phyloP scores from a whole-genome alignment of 805 yeast species.

The Kodamaea leandrae region DNA sequence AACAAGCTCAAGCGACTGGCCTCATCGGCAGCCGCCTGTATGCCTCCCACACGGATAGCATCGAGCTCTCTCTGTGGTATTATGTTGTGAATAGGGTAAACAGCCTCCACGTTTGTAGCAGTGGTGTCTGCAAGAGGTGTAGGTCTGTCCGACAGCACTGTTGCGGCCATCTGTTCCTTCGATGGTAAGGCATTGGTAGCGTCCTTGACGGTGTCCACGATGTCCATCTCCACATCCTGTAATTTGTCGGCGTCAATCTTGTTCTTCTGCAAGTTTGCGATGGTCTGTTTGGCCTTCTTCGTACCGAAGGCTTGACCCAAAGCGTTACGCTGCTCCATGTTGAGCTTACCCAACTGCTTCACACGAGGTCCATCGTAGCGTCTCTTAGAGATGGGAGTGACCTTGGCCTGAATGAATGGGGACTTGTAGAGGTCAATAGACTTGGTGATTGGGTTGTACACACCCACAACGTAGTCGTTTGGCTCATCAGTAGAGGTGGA shows the following conservation, averaged over 20 bases:
- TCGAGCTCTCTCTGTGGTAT: conserved; percentile 66
- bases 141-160: conserved; percentile 68
- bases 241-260: conserved; percentile 82
- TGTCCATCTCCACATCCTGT: conserved; percentile 71
- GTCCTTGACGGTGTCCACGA: conserved; percentile 72
- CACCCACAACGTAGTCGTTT: conserved; percentile 65
- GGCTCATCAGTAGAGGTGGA: conserved; percentile 32
- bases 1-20: conserved; percentile 54
- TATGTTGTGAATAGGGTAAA: conserved; percentile 71
- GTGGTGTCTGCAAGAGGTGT: conserved; percentile 74
- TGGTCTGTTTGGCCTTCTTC: conserved; percentile 90
- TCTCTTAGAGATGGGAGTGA: conserved; percentile 60
- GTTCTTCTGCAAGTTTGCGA: conserved; percentile 75
- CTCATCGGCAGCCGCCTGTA: conserved; percentile 50
- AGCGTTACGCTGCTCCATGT: conserved; percentile 67
- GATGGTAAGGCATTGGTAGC: conserved; percentile 75
- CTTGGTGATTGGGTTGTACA: conserved; percentile 67
- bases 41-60: conserved; percentile 60
- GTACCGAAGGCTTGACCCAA: conserved; percentile 98
- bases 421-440: conserved; percentile 60
- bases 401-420: conserved; percentile 61
- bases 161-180: conserved; percentile 55
- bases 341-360: conserved; percentile 50
- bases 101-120: conserved; percentile 80
- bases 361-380: conserved; percentile 60